Conservation (phyloP, 106 monocot species). For the Phalaenopsis equestris region DNA sequence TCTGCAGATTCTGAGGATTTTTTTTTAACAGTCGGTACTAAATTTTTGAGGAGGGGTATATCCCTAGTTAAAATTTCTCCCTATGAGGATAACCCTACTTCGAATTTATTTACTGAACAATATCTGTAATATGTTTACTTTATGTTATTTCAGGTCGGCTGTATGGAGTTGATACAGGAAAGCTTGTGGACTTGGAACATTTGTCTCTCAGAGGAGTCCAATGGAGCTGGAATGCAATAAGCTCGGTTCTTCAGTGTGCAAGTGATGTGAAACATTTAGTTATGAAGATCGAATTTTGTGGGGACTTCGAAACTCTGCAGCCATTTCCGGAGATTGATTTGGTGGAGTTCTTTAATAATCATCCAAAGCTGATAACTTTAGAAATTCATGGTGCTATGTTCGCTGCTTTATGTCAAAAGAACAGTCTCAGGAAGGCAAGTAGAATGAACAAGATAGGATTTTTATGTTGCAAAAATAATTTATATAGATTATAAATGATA, state of each 20-base stretch:
- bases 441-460: not conserved
- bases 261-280: constrained; percentile 66
- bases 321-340: constrained; percentile 78
- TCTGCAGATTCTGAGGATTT: not conserved
- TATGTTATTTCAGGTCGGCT: constrained; percentile 39
- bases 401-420: constrained; percentile 80
- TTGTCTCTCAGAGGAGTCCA: constrained; percentile 74
- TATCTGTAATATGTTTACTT: not conserved
- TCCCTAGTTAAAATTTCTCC: not conserved
- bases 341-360: constrained; percentile 80
- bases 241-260: constrained; percentile 52
- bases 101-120: not conserved
- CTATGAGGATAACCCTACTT: not conserved
- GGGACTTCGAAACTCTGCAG: constrained; percentile 59
- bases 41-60: not conserved
- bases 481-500: not conserved
- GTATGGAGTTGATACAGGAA: constrained; percentile 64
- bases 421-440: constrained; percentile 71
- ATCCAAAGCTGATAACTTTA: constrained; percentile 59
- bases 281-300: constrained; percentile 93
- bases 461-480: not conserved
- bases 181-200: constrained; percentile 46
- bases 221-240: constrained; percentile 82
- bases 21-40: not conserved
- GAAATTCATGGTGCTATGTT: constrained; percentile 99